A percentile compares a stretch with the other conserved stretches of the same genome.
These are phyloP conservation scores for Apiospora marii DNA, from an alignment of 2,329 filamentous ascomycete genomes.

Conservation along the genomic window DNA sequence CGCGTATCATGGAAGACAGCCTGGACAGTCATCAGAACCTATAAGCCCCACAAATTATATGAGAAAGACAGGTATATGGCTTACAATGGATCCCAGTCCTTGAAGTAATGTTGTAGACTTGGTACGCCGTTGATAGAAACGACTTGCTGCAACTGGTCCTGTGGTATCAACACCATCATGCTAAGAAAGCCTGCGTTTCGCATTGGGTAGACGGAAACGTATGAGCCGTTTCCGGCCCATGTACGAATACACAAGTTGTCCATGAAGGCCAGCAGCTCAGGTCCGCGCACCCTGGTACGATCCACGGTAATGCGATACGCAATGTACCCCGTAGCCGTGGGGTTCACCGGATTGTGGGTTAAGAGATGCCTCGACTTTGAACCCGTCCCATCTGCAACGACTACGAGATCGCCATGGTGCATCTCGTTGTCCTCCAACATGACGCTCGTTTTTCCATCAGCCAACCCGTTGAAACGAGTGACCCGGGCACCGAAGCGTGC, in stretches of 20 bases:
- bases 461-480: too few species aligned
- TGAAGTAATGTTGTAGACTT: not conserved
- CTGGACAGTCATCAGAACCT: not conserved
- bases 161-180: not conserved
- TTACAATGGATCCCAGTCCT: not conserved
- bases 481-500: not conserved
- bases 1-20: not conserved
- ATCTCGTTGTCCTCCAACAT: not conserved
- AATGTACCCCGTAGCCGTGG: not conserved
- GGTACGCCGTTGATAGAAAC: not conserved
- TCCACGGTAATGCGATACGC: not conserved
- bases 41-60: not conserved
- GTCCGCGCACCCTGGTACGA: not conserved
- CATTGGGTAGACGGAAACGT: slow-evolving; percentile 8
- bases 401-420: not conserved
- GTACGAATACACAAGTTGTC: not conserved
- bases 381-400: slow-evolving; percentile 11
- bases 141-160: not conserved
- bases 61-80: not conserved
- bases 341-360: not conserved
- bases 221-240: not conserved
- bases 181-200: not conserved
- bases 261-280: not conserved
- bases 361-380: not conserved
- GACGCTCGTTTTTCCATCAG: not conserved